These are phyloP conservation scores for Platanus orientalis DNA, from an alignment of 164 flowering plant genomes.

Conservation along the genomic window DNA sequence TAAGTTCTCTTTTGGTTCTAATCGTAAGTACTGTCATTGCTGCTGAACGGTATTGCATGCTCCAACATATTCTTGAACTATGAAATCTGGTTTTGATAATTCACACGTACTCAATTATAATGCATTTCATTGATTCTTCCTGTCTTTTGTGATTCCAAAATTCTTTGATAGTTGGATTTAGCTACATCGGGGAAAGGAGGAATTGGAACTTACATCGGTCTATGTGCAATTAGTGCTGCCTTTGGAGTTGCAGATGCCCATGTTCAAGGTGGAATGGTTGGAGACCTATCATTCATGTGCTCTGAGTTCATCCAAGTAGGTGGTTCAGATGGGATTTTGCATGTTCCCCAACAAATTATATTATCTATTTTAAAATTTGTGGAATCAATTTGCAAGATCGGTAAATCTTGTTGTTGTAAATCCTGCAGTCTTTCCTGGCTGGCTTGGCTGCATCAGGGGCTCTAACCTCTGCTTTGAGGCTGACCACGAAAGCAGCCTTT, in stretches of 20 bases:
- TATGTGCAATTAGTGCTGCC: conserved; percentile 46
- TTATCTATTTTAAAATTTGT: neutral
- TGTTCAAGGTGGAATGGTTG: conserved; percentile 87
- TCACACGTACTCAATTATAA: neutral
- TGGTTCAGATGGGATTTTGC: neutral
- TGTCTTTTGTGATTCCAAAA: neutral
- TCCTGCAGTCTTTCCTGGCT: conserved; percentile 36
- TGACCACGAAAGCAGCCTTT: conserved; percentile 35
- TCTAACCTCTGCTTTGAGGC: conserved; percentile 35
- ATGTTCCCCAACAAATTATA: conserved; percentile 1
- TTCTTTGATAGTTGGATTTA: conserved; percentile 52
- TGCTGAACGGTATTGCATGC: neutral
- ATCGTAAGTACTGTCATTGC: conserved; percentile 38
- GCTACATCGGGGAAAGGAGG: conserved; percentile 72
- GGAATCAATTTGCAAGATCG: neutral
- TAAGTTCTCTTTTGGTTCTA: conserved; percentile 47
- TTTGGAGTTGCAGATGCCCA: conserved; percentile 82
- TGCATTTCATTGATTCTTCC: neutral
- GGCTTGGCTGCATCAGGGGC: conserved; percentile 46
- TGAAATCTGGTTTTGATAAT: neutral
- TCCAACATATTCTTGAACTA: neutral
- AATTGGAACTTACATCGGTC: conserved; percentile 47
- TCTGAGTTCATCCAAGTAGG: conserved; percentile 79
- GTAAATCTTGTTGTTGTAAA: conserved; percentile 1
- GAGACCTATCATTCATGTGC: conserved; percentile 74